These are phyloP conservation scores for Cyberlindnera meyerae DNA, from an alignment of 805 yeast genomes.

Conservation along the genomic window DNA sequence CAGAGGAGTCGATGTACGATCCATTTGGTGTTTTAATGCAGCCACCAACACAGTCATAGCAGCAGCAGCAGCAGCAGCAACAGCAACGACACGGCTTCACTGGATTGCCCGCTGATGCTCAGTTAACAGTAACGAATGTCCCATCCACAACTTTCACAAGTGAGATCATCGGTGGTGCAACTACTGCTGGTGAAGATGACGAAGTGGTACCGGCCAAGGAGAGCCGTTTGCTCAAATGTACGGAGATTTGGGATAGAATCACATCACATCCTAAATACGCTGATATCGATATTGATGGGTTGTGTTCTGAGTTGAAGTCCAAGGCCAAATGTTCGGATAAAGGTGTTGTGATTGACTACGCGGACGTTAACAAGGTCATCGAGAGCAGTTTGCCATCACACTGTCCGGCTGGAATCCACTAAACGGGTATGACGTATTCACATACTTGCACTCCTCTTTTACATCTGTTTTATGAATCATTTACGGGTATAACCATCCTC, in stretches of 20 bases:
- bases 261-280: slow-evolving; percentile 91
- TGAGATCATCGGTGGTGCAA: slow-evolving; percentile 1
- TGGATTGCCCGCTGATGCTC: no score
- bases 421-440: no score
- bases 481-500: no score
- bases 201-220: slow-evolving; percentile 69
- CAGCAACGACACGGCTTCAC: no score
- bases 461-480: no score
- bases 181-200: slow-evolving; percentile 19
- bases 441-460: no score
- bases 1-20: slow-evolving; percentile 56
- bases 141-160: no score
- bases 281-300: slow-evolving; percentile 89
- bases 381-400: slow-evolving; percentile 12
- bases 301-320: slow-evolving; percentile 80
- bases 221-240: slow-evolving; percentile 59
- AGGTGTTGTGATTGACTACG: slow-evolving; percentile 82
- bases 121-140: no score
- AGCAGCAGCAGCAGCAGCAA: background rate
- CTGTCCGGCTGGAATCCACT: no score
- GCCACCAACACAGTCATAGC: no score
- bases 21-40: slow-evolving; percentile 41
- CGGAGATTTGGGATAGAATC: slow-evolving; percentile 95
- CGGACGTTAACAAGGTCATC: slow-evolving; percentile 64
- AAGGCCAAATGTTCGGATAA: slow-evolving; percentile 94